Conservation (phyloP, 2,329 filamentous ascomycete genomes). For the Claviceps purpurea region DNA sequence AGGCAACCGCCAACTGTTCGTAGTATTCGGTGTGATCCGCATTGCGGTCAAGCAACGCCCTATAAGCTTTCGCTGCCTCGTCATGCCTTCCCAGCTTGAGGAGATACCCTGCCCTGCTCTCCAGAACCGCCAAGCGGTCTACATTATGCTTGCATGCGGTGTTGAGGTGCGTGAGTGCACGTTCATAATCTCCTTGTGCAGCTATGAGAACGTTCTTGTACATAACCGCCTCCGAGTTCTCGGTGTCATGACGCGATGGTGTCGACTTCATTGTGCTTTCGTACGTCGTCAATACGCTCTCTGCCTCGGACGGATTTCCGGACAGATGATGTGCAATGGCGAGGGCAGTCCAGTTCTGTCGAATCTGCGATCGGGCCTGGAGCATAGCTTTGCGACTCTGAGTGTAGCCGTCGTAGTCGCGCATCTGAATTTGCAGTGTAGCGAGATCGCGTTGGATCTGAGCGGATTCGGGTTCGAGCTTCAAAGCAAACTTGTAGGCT, state of each 20-base stretch:
- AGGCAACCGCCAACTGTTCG: slow-evolving; percentile 55
- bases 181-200: slow-evolving; percentile 70
- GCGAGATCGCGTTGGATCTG: slow-evolving; percentile 93
- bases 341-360: slow-evolving; percentile 96
- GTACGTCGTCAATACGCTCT: slow-evolving; percentile 81
- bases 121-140: slow-evolving; percentile 74
- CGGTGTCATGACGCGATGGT: slow-evolving; percentile 65
- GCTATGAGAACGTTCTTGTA: slow-evolving; percentile 95
- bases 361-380: slow-evolving; percentile 62
- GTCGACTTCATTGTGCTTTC: slow-evolving; percentile 82
- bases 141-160: slow-evolving; percentile 62
- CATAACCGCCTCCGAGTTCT: slow-evolving; percentile 85
- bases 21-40: slow-evolving; percentile 82
- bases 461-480: slow-evolving; percentile 81
- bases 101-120: slow-evolving; percentile 75
- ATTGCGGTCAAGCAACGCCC: slow-evolving; percentile 72
- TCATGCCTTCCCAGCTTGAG: slow-evolving; percentile 61
- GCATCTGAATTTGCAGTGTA: slow-evolving; percentile 87
- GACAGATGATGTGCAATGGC: slow-evolving; percentile 84
- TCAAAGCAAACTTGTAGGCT: slow-evolving; percentile 92
- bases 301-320: slow-evolving; percentile 75
- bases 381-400: slow-evolving; percentile 82
- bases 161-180: slow-evolving; percentile 78
- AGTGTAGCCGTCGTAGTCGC: slow-evolving; percentile 87
- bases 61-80: slow-evolving; percentile 73